Evolutionary conservation across 768 basidiomycete genomes (phyloP).

Genomic region (Trametes cinnabarina): DNA sequence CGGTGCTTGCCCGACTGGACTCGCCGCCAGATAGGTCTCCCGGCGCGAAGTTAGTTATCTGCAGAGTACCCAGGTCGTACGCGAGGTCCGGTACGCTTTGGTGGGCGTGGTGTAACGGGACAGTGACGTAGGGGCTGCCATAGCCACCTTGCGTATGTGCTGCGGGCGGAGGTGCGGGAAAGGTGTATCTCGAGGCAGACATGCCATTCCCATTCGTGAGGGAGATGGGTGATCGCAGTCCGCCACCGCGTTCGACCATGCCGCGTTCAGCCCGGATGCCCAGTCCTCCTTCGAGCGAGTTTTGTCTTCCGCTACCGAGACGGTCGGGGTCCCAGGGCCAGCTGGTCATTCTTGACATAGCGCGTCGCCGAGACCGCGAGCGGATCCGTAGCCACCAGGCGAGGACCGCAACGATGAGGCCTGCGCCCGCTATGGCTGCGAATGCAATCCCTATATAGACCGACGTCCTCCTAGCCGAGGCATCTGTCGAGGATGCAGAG

Average conservation of each 20-base stretch:
- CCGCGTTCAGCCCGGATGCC: neutral
- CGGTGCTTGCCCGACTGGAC: slow-evolving; percentile 27
- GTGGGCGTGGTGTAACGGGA: slow-evolving; percentile 22
- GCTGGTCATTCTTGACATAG: slow-evolving; percentile 4
- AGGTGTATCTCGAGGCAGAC: neutral
- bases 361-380: slow-evolving; percentile 19
- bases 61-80: slow-evolving; percentile 42
- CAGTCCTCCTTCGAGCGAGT: slow-evolving; percentile 3
- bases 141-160: slow-evolving; percentile 2
- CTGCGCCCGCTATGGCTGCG: slow-evolving; percentile 20
- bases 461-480: slow-evolving; percentile 10
- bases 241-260: neutral
- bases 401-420: slow-evolving; percentile 22
- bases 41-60: slow-evolving; percentile 47
- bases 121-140: slow-evolving; percentile 23
- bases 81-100: slow-evolving; percentile 31
- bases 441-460: slow-evolving; percentile 28
- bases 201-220: neutral
- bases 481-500: slow-evolving; percentile 3
- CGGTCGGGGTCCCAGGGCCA: slow-evolving; percentile 25
- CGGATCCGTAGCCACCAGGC: slow-evolving; percentile 28
- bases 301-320: neutral
- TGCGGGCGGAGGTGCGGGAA: slow-evolving; percentile 1
- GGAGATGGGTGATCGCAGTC: neutral
- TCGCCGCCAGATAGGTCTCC: slow-evolving; percentile 40